Base-by-base conservation (phyloP, 768 basidiomycete genomes). In the Mycena indigotica region DNA sequence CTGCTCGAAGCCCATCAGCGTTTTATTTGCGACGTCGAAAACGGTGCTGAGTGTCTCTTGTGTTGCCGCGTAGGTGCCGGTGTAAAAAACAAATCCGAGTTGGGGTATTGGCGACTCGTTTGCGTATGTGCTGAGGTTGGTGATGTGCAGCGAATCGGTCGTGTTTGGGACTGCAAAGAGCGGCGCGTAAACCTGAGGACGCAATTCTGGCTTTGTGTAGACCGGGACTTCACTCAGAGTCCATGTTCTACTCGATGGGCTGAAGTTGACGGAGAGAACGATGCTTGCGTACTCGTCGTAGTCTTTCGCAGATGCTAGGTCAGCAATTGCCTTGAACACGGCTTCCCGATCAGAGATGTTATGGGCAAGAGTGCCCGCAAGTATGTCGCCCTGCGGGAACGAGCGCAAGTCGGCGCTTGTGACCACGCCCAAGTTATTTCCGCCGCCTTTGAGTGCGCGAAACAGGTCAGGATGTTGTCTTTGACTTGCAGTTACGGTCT, bases 281-380 rank as follows among this genome's bases (percentile, higher is more conserved):
- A 44, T 44, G 41, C 41, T 44, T 8, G 41, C 41, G n/a, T 44
- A 44, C 41, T 44, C 41, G n/a, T 44, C 41, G 41, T 44, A 44
- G n/a, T 44, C 41, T 21, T 44, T 44, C 8, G 41, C 41, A 13
- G 41, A 15, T 21, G 41, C 21, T 8, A 44, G 6, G 8, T 19
- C 8, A 13, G 41, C 21, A 8, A 44, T 21, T 6, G 41, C 41
- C 12, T 13, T 21, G n/a, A 44, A 44, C 6, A 44, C 41, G 13
- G 41, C 41, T 8, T 44, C 41, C 41, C 41, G 15, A 21, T 44
- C 41, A 8, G 41, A 44, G 41, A 44, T 44, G 23, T 44, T 44
- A 19, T 44, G 41, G 8, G 41, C 41, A 21, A 44, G 41, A 6
- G 8, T 44, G 41, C 41, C 41, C 8, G 41, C 41, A 13, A 44